These are phyloP conservation scores for Ormosia emarginata DNA, from an alignment of 306 rosid species.

Conservation along the genomic window DNA sequence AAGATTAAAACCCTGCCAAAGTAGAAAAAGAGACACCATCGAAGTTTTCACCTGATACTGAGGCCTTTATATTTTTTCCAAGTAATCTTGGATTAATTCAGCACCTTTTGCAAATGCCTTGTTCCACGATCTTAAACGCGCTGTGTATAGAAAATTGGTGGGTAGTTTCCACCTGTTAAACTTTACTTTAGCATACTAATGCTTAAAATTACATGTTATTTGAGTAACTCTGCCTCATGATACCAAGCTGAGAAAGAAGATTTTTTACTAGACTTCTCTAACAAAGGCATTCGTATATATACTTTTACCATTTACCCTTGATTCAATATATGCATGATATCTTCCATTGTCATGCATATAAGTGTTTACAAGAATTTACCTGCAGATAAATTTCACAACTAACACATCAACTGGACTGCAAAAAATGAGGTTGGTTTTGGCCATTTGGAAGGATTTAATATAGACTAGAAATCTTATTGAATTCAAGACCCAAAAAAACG, in stretches of 20 bases:
- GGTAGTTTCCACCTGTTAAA: constrained; percentile 24
- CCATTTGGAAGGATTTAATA: too few relatives aligned
- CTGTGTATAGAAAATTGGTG: constrained; percentile 10
- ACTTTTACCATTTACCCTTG: neutral
- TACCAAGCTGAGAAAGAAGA: neutral
- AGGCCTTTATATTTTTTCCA: constrained; percentile 26
- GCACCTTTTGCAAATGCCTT: constrained; percentile 10
- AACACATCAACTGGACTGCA: too few relatives aligned
- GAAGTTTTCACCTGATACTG: constrained; percentile 33
- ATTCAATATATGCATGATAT: neutral
- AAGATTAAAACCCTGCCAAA: constrained; percentile 16
- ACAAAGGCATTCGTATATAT: too few relatives aligned
- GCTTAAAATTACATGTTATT: neutral
- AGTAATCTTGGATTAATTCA: constrained; percentile 26
- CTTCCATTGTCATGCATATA: neutral
- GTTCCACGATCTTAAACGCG: neutral
- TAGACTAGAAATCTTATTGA: too few relatives aligned
- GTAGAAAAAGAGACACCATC: constrained; percentile 1
- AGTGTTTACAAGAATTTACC: too few relatives aligned
- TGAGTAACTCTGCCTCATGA: neutral
- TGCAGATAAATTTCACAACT: too few relatives aligned
- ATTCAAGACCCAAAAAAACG: too few relatives aligned
- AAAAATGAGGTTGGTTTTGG: too few relatives aligned
- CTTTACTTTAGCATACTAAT: constrained; percentile 9
- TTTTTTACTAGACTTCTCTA: neutral